Percentiles rank a stretch among this genome's conserved stretches.
phyloP scores from a whole-genome alignment of 2,329 filamentous ascomycete species.

The Penicillium carneum region DNA sequence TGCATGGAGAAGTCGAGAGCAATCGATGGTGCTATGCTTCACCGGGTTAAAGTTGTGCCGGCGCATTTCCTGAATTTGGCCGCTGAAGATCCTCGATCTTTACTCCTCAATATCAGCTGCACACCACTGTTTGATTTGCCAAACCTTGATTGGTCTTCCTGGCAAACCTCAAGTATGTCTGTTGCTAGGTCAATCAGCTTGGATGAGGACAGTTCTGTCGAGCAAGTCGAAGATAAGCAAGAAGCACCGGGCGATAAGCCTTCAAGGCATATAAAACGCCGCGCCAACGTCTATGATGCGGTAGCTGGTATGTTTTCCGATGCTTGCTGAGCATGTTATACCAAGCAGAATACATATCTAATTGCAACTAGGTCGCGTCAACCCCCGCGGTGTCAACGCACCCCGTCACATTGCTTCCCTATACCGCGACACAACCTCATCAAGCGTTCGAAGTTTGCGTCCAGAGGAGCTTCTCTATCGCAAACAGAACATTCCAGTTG shows the following conservation, averaged over 20 bases:
- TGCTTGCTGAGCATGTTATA: not conserved
- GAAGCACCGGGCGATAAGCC: conserved; percentile 21
- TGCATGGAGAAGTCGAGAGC: conserved; percentile 1
- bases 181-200: not conserved
- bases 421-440: conserved; percentile 46
- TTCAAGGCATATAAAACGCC: conserved; percentile 40
- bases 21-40: conserved; percentile 37
- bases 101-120: not conserved
- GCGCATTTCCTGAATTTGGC: conserved; percentile 25
- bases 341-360: not conserved
- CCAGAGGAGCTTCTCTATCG: conserved; percentile 68
- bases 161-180: conserved; percentile 12
- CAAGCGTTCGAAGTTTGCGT: conserved; percentile 51
- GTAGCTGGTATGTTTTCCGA: conserved; percentile 57
- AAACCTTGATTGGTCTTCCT: conserved; percentile 15
- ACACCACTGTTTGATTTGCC: conserved; percentile 8
- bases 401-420: conserved; percentile 34
- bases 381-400: conserved; percentile 46
- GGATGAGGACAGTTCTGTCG: conserved; percentile 5
- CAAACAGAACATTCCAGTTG: conserved; percentile 57
- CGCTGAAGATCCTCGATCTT: not conserved
- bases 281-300: conserved; percentile 64
- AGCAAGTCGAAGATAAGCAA: conserved; percentile 7
- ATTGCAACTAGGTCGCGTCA: conserved; percentile 56
- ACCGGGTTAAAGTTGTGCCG: conserved; percentile 37